Base-by-base conservation (phyloP, 2,329 filamentous ascomycete genomes). In the Lasiodiplodia hormozganensis region DNA sequence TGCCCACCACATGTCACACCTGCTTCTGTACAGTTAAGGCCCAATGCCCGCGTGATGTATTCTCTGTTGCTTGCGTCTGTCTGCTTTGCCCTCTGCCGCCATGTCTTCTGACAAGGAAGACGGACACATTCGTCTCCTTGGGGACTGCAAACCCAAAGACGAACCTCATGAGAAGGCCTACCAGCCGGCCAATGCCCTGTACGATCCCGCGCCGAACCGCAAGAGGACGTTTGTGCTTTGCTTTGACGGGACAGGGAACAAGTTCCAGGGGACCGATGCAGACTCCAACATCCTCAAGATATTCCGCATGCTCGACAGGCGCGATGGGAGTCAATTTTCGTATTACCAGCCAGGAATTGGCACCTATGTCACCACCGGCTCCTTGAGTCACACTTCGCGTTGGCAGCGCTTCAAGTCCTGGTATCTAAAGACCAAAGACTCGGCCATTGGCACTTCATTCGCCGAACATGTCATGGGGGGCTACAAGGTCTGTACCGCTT, bases 381-480 rank as follows among this genome's bases (percentile, higher is more conserved):
- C 85, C 10, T 80, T 90, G 53, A 86, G 85, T 1, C 86, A 88
- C 71, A 90, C 86, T 0, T 84, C 87, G 12, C 73, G 83, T 0
- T 76, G 84, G 25, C 86, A 88, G 7, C 85, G 88, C 16, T 73
- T 92, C 68, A 86, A 85, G 70, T 90, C 88, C 10, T 92, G 89
- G 87, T 91, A 90, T 74, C 80, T 85, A 53, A 92, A 92, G 73
- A 89, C 90, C 69, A 93, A 93, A 72, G 92, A 96, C 77, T 92
- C 90, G 3, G 92, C 92, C 11, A 80, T 96, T 70, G 93, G 93
- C 1, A 91, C 90, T 0, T 93, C 90, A 0, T 95, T 96, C 71
- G 92, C 91, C 72, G 86, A 93, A 68, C 92, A 96, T 79, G 92
- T 96, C 12, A 92, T 96, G 73, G 92, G 90, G 8, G 92, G 92